These are phyloP conservation scores for Saccharomycopsis oosterbeekiorum DNA, from an alignment of 805 yeast species.

Conservation along the genomic window DNA sequence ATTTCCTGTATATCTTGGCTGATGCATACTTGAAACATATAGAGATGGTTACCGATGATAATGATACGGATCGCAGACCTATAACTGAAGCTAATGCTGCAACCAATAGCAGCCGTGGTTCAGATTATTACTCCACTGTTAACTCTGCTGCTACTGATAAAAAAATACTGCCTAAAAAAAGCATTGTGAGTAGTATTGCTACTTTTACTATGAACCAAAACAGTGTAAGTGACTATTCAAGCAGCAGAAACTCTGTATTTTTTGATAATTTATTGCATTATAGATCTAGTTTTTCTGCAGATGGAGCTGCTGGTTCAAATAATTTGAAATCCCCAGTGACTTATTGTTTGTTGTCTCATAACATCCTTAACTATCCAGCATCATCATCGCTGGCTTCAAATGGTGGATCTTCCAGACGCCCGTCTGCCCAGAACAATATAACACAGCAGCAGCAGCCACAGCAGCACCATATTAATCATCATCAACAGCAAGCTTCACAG, in stretches of 20 bases:
- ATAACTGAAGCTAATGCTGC: background rate
- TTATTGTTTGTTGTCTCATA: background rate
- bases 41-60: background rate
- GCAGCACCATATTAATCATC: background rate
- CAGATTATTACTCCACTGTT: background rate
- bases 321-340: background rate
- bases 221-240: background rate
- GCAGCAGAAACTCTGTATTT: background rate
- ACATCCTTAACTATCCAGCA: background rate
- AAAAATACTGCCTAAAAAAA: conserved; percentile 2
- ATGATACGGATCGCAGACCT: background rate
- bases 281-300: background rate
- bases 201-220: background rate
- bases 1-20: conserved; percentile 51
- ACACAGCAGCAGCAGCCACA: background rate
- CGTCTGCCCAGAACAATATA: background rate
- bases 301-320: background rate
- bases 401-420: background rate
- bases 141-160: background rate
- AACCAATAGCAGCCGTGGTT: background rate
- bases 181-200: conserved; percentile 1
- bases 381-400: background rate
- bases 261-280: background rate
- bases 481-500: background rate
- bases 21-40: conserved; percentile 53